Evolutionary conservation across 352 stramenopile species (phyloP).

Genomic region (Phytophthora sp.): DNA sequence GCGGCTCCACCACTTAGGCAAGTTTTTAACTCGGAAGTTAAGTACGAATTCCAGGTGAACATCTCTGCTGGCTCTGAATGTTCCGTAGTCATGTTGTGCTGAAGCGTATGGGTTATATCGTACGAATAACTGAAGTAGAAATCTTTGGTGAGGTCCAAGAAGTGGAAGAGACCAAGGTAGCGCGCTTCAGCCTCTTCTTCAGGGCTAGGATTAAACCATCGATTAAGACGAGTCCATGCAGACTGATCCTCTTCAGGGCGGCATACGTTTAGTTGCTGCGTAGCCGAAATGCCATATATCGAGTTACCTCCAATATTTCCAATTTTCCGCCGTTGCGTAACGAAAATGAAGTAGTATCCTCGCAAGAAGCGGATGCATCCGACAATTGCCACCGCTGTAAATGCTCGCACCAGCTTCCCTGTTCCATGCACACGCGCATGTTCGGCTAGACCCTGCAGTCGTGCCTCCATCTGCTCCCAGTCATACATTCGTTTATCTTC

Average conservation of each 20-base stretch:
- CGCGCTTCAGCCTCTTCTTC: slow-evolving; percentile 85
- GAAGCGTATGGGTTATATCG: slow-evolving; percentile 96
- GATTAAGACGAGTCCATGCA: slow-evolving; percentile 75
- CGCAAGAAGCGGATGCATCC: slow-evolving; percentile 98
- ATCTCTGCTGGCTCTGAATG: slow-evolving; percentile 91
- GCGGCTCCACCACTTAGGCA: slow-evolving; percentile 86
- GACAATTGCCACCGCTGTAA: slow-evolving; percentile 96
- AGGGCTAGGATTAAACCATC: slow-evolving; percentile 84
- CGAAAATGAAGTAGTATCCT: slow-evolving; percentile 99
- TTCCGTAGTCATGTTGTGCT: slow-evolving; percentile 97
- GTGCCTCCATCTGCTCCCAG: slow-evolving; percentile 85
- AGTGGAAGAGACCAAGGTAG: slow-evolving; percentile 98
- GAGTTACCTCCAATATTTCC: slow-evolving; percentile 96
- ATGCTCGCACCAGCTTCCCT: slow-evolving; percentile 60
- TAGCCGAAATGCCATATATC: slow-evolving; percentile 97
- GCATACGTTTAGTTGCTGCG: slow-evolving; percentile 91
- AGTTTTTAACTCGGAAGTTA: slow-evolving; percentile 92
- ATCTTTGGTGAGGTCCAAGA: slow-evolving; percentile 98
- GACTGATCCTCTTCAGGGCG: slow-evolving; percentile 52
- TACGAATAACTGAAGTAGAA: slow-evolving; percentile 99
- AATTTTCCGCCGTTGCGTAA: slow-evolving; percentile 97
- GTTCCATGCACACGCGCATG: slow-evolving; percentile 41
- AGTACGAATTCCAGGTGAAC: slow-evolving; percentile 97
- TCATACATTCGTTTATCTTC: slow-evolving; percentile 74
- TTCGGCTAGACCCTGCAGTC: slow-evolving; percentile 70